Evolutionary conservation across 352 stramenopile species (phyloP).

Genomic region (Phytophthora europaea): DNA sequence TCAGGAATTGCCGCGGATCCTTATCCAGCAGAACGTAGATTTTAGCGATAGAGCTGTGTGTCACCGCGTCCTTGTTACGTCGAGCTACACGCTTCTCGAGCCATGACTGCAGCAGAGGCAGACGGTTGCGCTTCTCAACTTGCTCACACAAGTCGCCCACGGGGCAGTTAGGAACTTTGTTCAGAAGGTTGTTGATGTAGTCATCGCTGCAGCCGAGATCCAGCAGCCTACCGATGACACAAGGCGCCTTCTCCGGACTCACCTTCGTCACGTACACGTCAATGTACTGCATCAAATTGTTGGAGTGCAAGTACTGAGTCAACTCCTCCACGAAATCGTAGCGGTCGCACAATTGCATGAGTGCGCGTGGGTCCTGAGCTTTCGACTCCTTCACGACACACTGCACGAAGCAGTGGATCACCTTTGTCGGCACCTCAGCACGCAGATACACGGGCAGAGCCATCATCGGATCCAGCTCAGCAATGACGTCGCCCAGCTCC

Average conservation of each 20-base stretch:
- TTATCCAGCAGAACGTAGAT: slow-evolving; percentile 99
- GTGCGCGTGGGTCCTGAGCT: slow-evolving; percentile 96
- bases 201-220: slow-evolving; percentile 98
- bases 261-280: slow-evolving; percentile 98
- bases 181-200: slow-evolving; percentile 99
- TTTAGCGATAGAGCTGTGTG: slow-evolving; percentile 99
- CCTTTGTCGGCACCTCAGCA: slow-evolving; percentile 97
- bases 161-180: slow-evolving; percentile 93
- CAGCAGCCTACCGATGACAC: slow-evolving; percentile 99
- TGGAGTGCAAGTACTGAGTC: slow-evolving; percentile 99
- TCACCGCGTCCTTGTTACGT: slow-evolving; percentile 97
- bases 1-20: slow-evolving; percentile 98
- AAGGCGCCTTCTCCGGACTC: slow-evolving; percentile 97
- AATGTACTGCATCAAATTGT: slow-evolving; percentile 99
- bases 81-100: slow-evolving; percentile 98
- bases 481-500: slow-evolving; percentile 96
- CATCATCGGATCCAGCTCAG: slow-evolving; percentile 95
- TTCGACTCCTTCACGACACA: slow-evolving; percentile 98
- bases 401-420: slow-evolving; percentile 99
- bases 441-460: slow-evolving; percentile 98
- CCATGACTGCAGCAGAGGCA: slow-evolving; percentile 98
- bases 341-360: slow-evolving; percentile 99
- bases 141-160: slow-evolving; percentile 98
- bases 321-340: slow-evolving; percentile 99
- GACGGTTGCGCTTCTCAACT: slow-evolving; percentile 98